Evolutionary conservation across 768 basidiomycete species (phyloP), one percentile per base, ranked within the genome.

Genomic region (Xanthoconium purpureum): DNA sequence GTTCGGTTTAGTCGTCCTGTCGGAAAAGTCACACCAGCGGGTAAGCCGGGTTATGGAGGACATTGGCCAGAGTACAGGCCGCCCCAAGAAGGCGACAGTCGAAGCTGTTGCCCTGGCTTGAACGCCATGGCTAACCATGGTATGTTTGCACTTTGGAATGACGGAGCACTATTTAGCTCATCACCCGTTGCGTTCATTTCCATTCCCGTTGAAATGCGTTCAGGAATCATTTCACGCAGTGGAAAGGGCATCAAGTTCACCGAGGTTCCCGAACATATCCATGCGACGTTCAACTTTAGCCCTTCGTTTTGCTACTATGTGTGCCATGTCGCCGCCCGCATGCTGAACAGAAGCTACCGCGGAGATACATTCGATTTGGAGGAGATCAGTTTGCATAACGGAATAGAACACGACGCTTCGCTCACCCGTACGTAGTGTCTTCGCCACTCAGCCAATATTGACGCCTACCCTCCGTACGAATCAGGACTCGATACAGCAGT

Each of bases 41-140:
- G 83, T 2, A 71, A 77, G 46, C 78, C 81, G 6, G 87, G 85
- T 1, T 77, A 71, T 32, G 80, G 74, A 33, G 85, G 88, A 0
- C 65, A 76, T 44, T 91, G 89, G 89, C 88, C 88, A 7, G 81
- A 84, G 64, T 91, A 77, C 61, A 71, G 77, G 5, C 69, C 84
- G 1, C 81, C 87, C 12, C 71, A 71, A 57, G 76, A 82, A 11
- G 81, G 80, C 3, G 88, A 90, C 60, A 88, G 88, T 63, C 75
- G 90, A 14, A 80, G 79, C 59, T 81, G 82, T 3, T 91, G 89
- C 61, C 89, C 88, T 3, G 87, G 80, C 12, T 71, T 91, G 60
- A 91, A 92, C 60, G 84, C 87, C 0, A 74, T 92, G 80, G 87
- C 89, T 6, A 91, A 91, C 65, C 89, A 91, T 61, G 89, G 89